These are phyloP conservation scores for Themeda triandra DNA, from an alignment of 176 grass and related monocot genomes.

Conservation along the genomic window DNA sequence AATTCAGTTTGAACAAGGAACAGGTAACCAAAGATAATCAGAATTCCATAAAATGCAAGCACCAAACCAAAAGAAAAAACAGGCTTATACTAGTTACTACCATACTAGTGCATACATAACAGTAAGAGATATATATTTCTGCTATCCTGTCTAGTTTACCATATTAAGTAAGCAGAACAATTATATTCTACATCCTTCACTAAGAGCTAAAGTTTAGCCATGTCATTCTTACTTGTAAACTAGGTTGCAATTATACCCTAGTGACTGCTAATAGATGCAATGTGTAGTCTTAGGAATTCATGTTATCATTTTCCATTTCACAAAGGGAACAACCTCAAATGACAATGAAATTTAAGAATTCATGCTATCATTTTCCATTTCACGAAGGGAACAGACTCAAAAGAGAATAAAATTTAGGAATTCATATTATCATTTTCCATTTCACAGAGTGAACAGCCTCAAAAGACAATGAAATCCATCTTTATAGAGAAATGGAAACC, in stretches of 20 bases:
- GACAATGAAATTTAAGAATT: not conserved
- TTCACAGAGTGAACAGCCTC: not conserved
- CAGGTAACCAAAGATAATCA: not conserved
- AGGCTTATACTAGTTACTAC: not conserved
- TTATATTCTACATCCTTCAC: not conserved
- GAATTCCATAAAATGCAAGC: not conserved
- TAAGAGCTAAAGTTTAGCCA: not conserved
- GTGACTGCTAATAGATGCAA: not conserved
- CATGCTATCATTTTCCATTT: not conserved
- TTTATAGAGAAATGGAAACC: not conserved
- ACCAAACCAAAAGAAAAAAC: not conserved
- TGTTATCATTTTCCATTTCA: not conserved
- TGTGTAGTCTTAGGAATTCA: not conserved
- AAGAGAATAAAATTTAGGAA: not conserved
- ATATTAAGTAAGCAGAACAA: not conserved
- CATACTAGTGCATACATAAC: not conserved
- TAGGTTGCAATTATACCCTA: not conserved
- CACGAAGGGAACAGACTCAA: not conserved
- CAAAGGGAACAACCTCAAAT: not conserved
- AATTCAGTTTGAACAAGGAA: slow-evolving; percentile 12
- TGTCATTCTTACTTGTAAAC: not conserved
- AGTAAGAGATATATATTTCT: not conserved
- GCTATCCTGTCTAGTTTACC: not conserved
- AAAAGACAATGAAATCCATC: not conserved
- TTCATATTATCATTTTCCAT: not conserved